A percentile compares a stretch with the other conserved stretches of the same genome.
These are phyloP conservation scores for Luffa acutangula DNA, from an alignment of 306 rosid genomes.

Conservation along the genomic window DNA sequence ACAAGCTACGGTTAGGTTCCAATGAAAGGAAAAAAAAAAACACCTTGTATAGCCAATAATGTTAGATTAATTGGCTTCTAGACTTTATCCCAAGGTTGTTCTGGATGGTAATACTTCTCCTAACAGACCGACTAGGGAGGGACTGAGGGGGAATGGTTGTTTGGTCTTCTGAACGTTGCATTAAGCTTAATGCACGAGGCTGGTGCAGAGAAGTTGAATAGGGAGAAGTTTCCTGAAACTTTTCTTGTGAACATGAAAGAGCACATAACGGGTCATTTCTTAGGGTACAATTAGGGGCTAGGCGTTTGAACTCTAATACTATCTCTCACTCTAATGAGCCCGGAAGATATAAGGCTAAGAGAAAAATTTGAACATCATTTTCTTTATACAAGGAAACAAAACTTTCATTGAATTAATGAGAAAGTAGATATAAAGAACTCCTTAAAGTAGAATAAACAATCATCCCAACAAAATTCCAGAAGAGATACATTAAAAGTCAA, in stretches of 20 bases:
- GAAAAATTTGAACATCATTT: background rate
- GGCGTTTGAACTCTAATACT: too few species aligned
- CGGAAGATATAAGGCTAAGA: too few species aligned
- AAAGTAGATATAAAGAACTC: background rate
- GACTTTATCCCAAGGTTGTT: background rate
- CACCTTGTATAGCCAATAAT: background rate
- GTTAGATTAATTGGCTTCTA: background rate
- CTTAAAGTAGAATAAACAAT: background rate
- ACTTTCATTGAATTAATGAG: background rate
- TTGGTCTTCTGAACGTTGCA: too few species aligned
- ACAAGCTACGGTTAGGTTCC: background rate
- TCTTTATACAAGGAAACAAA: background rate
- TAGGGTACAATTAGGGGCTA: background rate
- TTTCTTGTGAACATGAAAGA: too few species aligned
- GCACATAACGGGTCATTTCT: background rate
- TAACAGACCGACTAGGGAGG: too few species aligned
- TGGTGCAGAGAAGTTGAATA: too few species aligned
- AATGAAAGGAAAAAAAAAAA: background rate
- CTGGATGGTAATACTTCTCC: background rate
- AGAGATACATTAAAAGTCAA: background rate
- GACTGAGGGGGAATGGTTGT: too few species aligned
- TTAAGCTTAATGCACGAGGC: too few species aligned
- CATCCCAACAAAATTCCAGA: background rate
- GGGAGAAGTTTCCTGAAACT: too few species aligned
- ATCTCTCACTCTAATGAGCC: too few species aligned